Evolutionary conservation across 495 filamentous ascomycete genomes (phyloP).

Genomic region (Darksidea phi): DNA sequence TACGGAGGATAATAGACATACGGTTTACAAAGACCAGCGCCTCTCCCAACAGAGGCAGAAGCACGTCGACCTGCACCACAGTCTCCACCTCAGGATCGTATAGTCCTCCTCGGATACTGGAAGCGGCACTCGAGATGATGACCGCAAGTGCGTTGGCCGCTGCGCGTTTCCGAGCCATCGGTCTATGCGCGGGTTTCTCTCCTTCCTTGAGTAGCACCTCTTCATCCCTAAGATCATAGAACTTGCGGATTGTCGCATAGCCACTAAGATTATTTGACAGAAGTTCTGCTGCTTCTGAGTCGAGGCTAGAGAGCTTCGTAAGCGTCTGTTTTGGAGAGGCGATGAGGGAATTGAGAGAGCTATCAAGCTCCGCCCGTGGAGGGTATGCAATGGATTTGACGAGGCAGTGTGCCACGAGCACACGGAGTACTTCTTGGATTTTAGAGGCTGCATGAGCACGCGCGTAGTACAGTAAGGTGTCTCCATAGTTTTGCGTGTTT

Average conservation of each 20-base stretch:
- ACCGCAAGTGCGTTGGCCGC: slow-evolving; percentile 72
- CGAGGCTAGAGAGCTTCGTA: slow-evolving; percentile 60
- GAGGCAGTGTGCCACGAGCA: slow-evolving; percentile 82
- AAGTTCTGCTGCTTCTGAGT: slow-evolving; percentile 74
- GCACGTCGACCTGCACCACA: slow-evolving; percentile 79
- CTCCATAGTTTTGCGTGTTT: slow-evolving; percentile 69
- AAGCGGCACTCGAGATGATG: slow-evolving; percentile 76
- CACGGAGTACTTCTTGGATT: slow-evolving; percentile 75
- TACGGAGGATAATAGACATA: slow-evolving; percentile 41
- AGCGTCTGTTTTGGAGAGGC: slow-evolving; percentile 65
- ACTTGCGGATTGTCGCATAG: slow-evolving; percentile 82
- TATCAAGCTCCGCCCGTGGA: slow-evolving; percentile 63
- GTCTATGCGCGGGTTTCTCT: slow-evolving; percentile 24
- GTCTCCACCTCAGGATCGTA: slow-evolving; percentile 75
- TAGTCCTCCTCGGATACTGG: slow-evolving; percentile 84
- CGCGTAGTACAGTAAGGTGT: slow-evolving; percentile 81
- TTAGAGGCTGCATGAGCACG: slow-evolving; percentile 71
- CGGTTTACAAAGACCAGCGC: slow-evolving; percentile 68
- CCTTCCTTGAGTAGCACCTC: slow-evolving; percentile 39
- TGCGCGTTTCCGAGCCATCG: slow-evolving; percentile 57
- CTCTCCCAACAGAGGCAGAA: slow-evolving; percentile 82
- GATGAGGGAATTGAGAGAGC: slow-evolving; percentile 63
- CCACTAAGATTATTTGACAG: slow-evolving; percentile 82
- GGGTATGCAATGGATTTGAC: slow-evolving; percentile 80
- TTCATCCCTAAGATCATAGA: slow-evolving; percentile 81